These are phyloP conservation scores for Saturnispora silvae DNA, from an alignment of 805 yeast genomes.

Conservation along the genomic window DNA sequence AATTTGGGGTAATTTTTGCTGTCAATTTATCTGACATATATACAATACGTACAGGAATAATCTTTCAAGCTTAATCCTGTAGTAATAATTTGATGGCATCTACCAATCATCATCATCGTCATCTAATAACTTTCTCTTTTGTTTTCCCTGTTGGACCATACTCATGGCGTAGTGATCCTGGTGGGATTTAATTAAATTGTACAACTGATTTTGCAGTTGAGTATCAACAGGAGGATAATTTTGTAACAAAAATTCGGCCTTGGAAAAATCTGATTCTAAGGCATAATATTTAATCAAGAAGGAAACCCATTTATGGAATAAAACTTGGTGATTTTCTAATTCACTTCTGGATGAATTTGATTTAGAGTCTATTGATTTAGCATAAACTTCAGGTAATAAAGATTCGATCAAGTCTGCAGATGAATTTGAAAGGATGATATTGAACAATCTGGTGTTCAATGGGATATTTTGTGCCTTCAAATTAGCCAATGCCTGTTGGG, in stretches of 20 bases:
- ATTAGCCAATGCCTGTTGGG: slow-evolving; percentile 17
- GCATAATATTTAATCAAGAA: slow-evolving; percentile 17
- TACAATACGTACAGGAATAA: too few species aligned
- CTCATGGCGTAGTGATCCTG: slow-evolving; percentile 14
- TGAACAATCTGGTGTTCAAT: slow-evolving; percentile 18
- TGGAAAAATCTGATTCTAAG: slow-evolving; percentile 16
- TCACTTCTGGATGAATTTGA: slow-evolving; percentile 10
- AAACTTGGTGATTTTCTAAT: slow-evolving; percentile 14
- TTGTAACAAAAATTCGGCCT: slow-evolving; percentile 22
- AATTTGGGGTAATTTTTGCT: too few species aligned
- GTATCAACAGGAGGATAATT: slow-evolving; percentile 17
- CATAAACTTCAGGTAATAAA: too few species aligned
- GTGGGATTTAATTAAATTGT: slow-evolving; percentile 14
- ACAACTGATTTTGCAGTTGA: slow-evolving; percentile 5
- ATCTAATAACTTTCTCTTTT: slow-evolving; percentile 5
- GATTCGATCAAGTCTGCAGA: too few species aligned
- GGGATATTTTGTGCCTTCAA: too few species aligned
- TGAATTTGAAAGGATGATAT: slow-evolving; percentile 16
- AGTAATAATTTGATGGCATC: too few species aligned
- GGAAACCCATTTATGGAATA: slow-evolving; percentile 17
- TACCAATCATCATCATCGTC: slow-evolving; percentile 25
- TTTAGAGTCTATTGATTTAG: slow-evolving; percentile 4
- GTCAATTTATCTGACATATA: too few species aligned
- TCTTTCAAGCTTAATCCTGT: too few species aligned
- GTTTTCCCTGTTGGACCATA: slow-evolving; percentile 9